Base-by-base conservation (phyloP, 2,329 filamentous ascomycete species). In the Davidsoniella australis region DNA sequence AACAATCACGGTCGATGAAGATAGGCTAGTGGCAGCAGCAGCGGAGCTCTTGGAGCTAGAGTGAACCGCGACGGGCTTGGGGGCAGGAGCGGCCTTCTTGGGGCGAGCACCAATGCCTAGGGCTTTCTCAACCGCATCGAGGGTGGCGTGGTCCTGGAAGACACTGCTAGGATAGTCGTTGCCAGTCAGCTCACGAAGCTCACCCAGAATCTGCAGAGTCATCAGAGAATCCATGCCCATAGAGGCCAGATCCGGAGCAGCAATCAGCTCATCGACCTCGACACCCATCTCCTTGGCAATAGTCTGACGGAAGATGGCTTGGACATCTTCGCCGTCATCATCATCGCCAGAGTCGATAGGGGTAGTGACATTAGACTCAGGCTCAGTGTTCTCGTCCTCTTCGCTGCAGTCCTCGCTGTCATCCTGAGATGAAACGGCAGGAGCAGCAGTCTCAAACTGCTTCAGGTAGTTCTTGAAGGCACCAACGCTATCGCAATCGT, bases 261-360 rank as follows among this genome's bases (percentile, higher is more conserved):
- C 70, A 2, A 71, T 60, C 26, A 77, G 67, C 56, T 84, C 79
- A 26, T 78, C 74, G 9, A 80, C 66, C 20, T 79, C 74, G n/a
- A 84, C 75, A 51, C 78, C 78, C 72, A 84, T 82, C 61, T 85
- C 80, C 37, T 72, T 68, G n/a, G 79, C 75, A 54, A 85, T 77
- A 50, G 79, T 82, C 48, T 73, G 71, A 61, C 80, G 76, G 43
- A 83, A 70, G 56, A 72, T 60, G 59, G 68, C 57, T 64, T 70
- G 64, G 37, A 73, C 58, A 58, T 69, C 66, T 55, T 67, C 62
- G 43, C 63, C 60, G 52, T 66, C 66, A 18, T 57, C 60, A 46
- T 64, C 68, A 17, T 41, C 38, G 55, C 70, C 74, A 51, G 71
- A 67, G 50, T 74, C 72, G 16, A 66, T 61, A 40, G 70, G 70